phyloP scores from a whole-genome alignment of 768 basidiomycete species.

The Suillus luteus region DNA sequence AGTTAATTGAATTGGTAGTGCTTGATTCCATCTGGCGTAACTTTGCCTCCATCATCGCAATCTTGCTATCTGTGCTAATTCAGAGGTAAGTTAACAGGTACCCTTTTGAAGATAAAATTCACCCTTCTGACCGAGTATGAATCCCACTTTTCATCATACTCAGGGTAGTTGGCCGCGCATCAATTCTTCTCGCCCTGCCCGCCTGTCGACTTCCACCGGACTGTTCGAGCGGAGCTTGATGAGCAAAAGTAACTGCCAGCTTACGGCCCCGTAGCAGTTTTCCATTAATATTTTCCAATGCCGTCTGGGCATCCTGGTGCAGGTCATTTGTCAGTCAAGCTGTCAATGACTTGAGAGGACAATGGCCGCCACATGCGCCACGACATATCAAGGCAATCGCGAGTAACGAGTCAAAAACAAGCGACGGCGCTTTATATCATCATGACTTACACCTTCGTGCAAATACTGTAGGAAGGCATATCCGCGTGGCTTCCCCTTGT shows the following conservation, averaged over 20 bases:
- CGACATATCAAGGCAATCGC: not conserved
- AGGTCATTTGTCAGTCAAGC: constrained; percentile 7
- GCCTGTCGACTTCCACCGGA: constrained; percentile 32
- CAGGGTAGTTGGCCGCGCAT: constrained; percentile 79
- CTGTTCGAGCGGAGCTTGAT: constrained; percentile 65
- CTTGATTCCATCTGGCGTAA: constrained; percentile 70
- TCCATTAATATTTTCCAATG: constrained; percentile 70
- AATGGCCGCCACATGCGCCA: constrained; percentile 3
- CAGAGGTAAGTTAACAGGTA: constrained; percentile 16
- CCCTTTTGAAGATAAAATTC: not conserved
- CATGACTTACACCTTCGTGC: constrained; percentile 70
- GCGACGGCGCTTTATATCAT: constrained; percentile 23
- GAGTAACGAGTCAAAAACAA: constrained; percentile 29
- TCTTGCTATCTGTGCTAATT: constrained; percentile 80
- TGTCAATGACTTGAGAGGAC: constrained; percentile 1
- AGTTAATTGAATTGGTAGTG: constrained; percentile 15
- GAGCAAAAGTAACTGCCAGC: constrained; percentile 88
- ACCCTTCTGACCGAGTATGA: constrained; percentile 50
- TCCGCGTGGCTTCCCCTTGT: constrained; percentile 91
- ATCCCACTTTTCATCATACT: constrained; percentile 81
- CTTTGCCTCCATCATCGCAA: constrained; percentile 96
- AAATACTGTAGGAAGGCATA: constrained; percentile 93
- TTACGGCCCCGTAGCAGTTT: constrained; percentile 86
- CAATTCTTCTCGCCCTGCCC: constrained; percentile 46
- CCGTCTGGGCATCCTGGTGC: constrained; percentile 82